A percentile compares a stretch with the other conserved stretches of the same genome.
phyloP scores from a whole-genome alignment of 176 grass and related monocot genomes.

The Luzula sylvatica region DNA sequence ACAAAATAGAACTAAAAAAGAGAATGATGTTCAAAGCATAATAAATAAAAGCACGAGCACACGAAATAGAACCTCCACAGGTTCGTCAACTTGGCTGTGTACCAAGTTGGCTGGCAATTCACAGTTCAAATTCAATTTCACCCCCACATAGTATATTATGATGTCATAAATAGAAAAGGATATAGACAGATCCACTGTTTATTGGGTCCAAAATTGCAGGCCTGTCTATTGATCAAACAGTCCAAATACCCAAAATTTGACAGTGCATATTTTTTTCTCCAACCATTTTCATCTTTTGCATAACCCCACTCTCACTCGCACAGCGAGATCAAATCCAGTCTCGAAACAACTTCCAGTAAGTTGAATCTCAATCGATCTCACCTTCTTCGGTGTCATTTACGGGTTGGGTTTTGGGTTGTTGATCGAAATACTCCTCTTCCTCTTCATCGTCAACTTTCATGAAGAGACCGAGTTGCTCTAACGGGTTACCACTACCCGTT shows the following conservation, averaged over 20 bases:
- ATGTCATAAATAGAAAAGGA: too few species aligned
- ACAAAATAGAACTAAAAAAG: too few species aligned
- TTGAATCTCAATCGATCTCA: constrained; percentile 43
- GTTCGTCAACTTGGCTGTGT: too few species aligned
- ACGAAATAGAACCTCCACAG: too few species aligned
- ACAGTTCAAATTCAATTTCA: too few species aligned
- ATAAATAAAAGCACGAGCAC: too few species aligned
- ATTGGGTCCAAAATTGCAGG: constrained; percentile 24
- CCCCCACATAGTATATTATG: too few species aligned
- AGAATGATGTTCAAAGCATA: too few species aligned
- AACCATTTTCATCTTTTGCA: background rate
- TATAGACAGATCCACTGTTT: constrained; percentile 16
- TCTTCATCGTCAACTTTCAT: constrained; percentile 71
- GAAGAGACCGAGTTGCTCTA: constrained; percentile 83
- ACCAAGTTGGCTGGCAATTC: too few species aligned
- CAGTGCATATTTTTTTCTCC: background rate
- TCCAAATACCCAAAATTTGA: constrained; percentile 17
- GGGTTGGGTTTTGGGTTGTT: constrained; percentile 16
- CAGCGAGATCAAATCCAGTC: constrained; percentile 15
- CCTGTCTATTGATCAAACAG: constrained; percentile 14
- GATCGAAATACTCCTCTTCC: constrained; percentile 23
- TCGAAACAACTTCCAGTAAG: background rate
- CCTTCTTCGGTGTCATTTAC: constrained; percentile 50
- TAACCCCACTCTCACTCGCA: background rate
- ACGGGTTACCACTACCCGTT: constrained; percentile 38